Conservation (phyloP, 2,329 filamentous ascomycete genomes). For the Camillea tinctor region DNA sequence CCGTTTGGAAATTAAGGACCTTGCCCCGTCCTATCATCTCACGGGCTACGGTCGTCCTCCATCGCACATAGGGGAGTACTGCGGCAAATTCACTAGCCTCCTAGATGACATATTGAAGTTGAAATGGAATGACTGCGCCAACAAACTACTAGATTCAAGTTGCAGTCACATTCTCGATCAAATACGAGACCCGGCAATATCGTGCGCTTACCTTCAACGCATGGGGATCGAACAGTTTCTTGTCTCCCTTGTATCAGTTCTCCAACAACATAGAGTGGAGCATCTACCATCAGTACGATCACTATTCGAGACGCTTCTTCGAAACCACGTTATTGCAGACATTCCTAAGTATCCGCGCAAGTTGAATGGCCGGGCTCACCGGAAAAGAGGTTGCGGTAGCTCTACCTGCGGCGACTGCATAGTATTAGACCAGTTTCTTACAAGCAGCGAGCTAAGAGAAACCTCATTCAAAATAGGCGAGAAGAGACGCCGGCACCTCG, state of each 20-base stretch:
- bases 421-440: not conserved
- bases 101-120: not conserved
- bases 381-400: not conserved
- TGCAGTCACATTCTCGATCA: constrained; percentile 2
- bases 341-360: constrained; percentile 3
- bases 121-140: not conserved
- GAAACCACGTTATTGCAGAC: constrained; percentile 1
- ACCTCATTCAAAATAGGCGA: not conserved
- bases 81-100: not conserved
- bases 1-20: not conserved
- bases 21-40: not conserved
- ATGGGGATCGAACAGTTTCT: not conserved
- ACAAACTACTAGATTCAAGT: constrained; percentile 3
- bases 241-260: not conserved
- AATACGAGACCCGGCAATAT: not conserved
- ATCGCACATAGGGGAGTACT: not conserved
- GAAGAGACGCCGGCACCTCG: not conserved
- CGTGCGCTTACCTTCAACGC: not conserved
- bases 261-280: constrained; percentile 2
- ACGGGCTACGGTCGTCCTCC: not conserved
- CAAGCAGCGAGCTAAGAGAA: not conserved
- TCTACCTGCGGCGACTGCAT: constrained; percentile 3
- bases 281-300: not conserved
- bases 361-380: constrained; percentile 5
- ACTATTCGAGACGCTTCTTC: constrained; percentile 9